Conservation (phyloP, 2,329 filamentous ascomycete species). For the Helotiales sp. region DNA sequence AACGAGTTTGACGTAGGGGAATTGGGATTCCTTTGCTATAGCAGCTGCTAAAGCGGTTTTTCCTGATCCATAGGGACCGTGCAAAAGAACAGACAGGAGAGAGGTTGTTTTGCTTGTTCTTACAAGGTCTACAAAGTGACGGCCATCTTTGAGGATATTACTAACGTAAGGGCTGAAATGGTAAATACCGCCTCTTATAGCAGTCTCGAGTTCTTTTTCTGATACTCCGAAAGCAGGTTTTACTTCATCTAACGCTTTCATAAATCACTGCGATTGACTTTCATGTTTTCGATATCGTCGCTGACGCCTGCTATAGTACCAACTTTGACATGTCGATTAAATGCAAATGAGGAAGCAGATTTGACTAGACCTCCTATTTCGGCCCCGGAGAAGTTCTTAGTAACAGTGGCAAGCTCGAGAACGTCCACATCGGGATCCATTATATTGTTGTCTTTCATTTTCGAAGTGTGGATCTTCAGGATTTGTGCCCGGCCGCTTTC, state of each 20-base stretch:
- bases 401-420: slow-evolving; percentile 72
- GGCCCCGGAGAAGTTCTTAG: slow-evolving; percentile 96
- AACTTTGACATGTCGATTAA: slow-evolving; percentile 87
- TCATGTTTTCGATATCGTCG: slow-evolving; percentile 83
- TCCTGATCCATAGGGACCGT: slow-evolving; percentile 80
- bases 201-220: slow-evolving; percentile 80
- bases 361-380: slow-evolving; percentile 91
- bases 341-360: slow-evolving; percentile 88
- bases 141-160: slow-evolving; percentile 75
- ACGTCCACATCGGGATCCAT: slow-evolving; percentile 76
- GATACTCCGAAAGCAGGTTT: slow-evolving; percentile 92
- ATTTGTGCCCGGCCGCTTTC: slow-evolving; percentile 89
- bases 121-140: slow-evolving; percentile 77
- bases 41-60: slow-evolving; percentile 90
- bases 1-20: slow-evolving; percentile 91
- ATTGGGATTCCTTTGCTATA: slow-evolving; percentile 82
- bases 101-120: slow-evolving; percentile 65
- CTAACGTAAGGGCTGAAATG: slow-evolving; percentile 75
- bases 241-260: slow-evolving; percentile 83
- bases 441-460: slow-evolving; percentile 74
- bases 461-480: slow-evolving; percentile 82
- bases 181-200: slow-evolving; percentile 78
- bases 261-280: slow-evolving; percentile 83
- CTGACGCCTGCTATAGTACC: slow-evolving; percentile 79
- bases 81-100: slow-evolving; percentile 76